Base-by-base conservation (phyloP, 225 moss, liverwort and hornwort species). In the Physcomitrellopsis africana region DNA sequence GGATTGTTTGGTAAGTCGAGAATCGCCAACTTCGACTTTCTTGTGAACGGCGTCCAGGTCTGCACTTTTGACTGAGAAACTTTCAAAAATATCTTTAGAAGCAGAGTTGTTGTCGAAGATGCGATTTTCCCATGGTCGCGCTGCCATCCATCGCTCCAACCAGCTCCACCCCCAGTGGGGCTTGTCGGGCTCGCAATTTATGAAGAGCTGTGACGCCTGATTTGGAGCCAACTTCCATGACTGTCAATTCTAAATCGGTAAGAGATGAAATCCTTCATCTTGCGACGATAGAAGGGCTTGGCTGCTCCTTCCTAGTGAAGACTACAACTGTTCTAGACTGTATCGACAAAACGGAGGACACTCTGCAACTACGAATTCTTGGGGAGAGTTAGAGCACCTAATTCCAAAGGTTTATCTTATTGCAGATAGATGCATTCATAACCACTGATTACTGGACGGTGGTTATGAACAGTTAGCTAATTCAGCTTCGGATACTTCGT, bases 91-190 rank as follows among this genome's bases (percentile, higher is more conserved):
- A 8, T 89, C 89, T 64, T 92, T 95, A 27, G 89, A 86, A 17
- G 69, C 24, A n/a, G 81, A 66, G 17, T 68, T 67, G 64, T 78
- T 89, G 79, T 99, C 95, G 45, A 90, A 80, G 6, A 95, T 79
- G 41, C 97, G 93, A 76, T 95, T 99, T 80, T 99, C 97, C 97
- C 97, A 99, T 20, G 97, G 97, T 53, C 95, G 90, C 4, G 97
- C 97, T 3, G 97, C 97, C 97, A 99, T 99, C 97, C 97, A 99
- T 46, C 97, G 90, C 83, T 95, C 97, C 82, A 99, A 60, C 97
- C 97, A 99, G 89, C 92, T 99, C 97, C 97, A 99, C 62, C 97
- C 97, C 79, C 94, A 99, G 80, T 99, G 95, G 47, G 94, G 97
- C 55, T 99, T 99, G 83, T 95, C 93, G 16, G 93, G 93, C 80